Evolutionary conservation across 2,329 filamentous ascomycete genomes (phyloP).

Genomic region (Gaeumannomyces sp.): DNA sequence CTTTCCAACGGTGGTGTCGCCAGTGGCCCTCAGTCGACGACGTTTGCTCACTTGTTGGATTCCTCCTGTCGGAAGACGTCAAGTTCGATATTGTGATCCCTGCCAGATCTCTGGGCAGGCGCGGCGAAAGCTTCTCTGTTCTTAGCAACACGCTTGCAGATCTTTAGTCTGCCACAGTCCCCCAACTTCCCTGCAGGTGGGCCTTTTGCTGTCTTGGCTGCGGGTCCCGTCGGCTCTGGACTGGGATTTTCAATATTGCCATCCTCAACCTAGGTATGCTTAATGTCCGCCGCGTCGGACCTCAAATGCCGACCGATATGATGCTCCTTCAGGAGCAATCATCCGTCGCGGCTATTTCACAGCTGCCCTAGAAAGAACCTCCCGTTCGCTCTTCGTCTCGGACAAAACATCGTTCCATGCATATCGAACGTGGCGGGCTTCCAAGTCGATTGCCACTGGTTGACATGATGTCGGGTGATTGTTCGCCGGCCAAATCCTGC

Average conservation of each 20-base stretch:
- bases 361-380: background rate
- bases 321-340: background rate
- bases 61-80: background rate
- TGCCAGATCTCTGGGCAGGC: background rate
- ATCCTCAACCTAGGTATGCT: too few species aligned
- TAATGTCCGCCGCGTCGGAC: background rate
- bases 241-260: too few species aligned
- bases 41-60: background rate
- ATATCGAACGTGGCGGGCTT: background rate
- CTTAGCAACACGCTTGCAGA: background rate
- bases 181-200: too few species aligned
- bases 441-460: background rate
- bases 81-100: background rate
- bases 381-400: too few species aligned
- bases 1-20: background rate
- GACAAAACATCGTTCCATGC: background rate
- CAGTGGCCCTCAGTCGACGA: background rate
- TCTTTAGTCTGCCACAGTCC: background rate
- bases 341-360: background rate
- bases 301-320: background rate
- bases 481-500: background rate
- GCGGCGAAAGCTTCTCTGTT: slow-evolving; percentile 8
- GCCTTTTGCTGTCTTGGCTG: too few species aligned
- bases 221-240: too few species aligned
- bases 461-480: background rate